A percentile compares a stretch with the other conserved stretches of the same genome.
These are phyloP conservation scores for Neurospora sp. DNA, from an alignment of 495 filamentous ascomycete species.

Conservation along the genomic window DNA sequence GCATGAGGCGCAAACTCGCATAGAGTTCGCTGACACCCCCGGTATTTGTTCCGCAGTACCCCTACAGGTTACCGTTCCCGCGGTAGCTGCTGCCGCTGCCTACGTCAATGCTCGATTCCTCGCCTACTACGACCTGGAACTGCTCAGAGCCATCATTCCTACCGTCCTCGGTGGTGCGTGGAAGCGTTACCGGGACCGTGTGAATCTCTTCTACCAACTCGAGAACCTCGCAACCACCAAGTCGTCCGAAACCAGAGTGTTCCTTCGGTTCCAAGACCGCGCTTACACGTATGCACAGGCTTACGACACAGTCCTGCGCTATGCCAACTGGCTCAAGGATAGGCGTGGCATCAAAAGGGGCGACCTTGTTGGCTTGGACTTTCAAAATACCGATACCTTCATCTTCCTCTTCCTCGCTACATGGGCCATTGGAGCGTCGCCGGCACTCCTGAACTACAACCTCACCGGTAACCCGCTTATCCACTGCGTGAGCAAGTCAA, in stretches of 20 bases:
- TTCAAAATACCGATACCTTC: conserved; percentile 76
- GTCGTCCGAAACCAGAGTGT: conserved; percentile 45
- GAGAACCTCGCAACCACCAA: conserved; percentile 56
- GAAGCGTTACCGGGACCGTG: conserved; percentile 43
- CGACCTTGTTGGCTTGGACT: conserved; percentile 82
- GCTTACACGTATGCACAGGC: conserved; percentile 73
- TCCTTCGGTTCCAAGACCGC: conserved; percentile 65
- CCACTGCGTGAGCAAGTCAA: conserved; percentile 68
- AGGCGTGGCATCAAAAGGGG: conserved; percentile 57
- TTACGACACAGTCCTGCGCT: conserved; percentile 65
- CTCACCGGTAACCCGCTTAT: conserved; percentile 61
- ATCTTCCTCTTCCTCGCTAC: conserved; percentile 76
- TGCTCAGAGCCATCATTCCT: conserved; percentile 42
- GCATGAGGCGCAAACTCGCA: background rate
- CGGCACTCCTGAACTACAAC: conserved; percentile 96
- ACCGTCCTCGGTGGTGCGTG: conserved; percentile 31
- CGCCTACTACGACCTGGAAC: conserved; percentile 52
- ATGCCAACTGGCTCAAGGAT: conserved; percentile 73
- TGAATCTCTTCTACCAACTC: conserved; percentile 73
- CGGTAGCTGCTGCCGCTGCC: conserved; percentile 55
- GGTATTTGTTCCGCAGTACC: conserved; percentile 3
- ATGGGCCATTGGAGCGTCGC: conserved; percentile 80
- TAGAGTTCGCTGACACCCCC: background rate
- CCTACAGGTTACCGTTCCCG: conserved; percentile 50
- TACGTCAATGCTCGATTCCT: conserved; percentile 72